Evolutionary conservation across 2,329 filamentous ascomycete species (phyloP).

Genomic region (Westerdykella aurantiaca): DNA sequence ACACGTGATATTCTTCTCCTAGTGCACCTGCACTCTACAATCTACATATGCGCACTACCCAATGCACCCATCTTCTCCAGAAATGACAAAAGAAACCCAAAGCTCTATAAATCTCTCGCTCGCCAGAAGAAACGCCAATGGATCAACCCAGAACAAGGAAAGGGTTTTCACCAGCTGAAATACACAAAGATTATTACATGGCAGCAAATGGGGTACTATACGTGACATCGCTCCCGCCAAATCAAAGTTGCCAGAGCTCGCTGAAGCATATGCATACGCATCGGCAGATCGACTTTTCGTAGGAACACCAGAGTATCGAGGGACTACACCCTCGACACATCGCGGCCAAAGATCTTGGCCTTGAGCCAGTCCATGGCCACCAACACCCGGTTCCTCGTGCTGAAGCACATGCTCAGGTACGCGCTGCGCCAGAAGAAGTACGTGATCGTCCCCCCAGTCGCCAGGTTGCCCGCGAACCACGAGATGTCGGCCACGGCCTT

Average conservation of each 20-base stretch:
- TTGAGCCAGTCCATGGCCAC: conserved; percentile 95
- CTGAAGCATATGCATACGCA: background rate
- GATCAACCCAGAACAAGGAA: too few relatives aligned
- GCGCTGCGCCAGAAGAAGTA: conserved; percentile 98
- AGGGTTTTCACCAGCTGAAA: too few relatives aligned
- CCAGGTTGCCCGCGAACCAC: conserved; percentile 96
- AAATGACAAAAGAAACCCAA: too few relatives aligned
- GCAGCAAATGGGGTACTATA: background rate
- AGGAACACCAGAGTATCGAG: background rate
- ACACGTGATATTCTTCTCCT: too few relatives aligned
- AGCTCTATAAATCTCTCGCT: too few relatives aligned
- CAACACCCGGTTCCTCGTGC: conserved; percentile 90
- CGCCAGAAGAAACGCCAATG: too few relatives aligned
- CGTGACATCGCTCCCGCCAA: background rate
- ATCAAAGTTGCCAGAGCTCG: too few relatives aligned
- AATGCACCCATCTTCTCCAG: too few relatives aligned
- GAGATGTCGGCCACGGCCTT: conserved; percentile 95
- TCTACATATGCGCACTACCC: too few relatives aligned
- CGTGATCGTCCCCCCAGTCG: conserved; percentile 85
- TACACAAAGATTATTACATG: background rate
- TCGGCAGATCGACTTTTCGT: background rate
- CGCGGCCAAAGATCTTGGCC: conserved; percentile 92
- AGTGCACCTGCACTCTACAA: too few relatives aligned
- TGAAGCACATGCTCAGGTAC: conserved; percentile 99
- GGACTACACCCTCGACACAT: conserved; percentile 72